Conservation (phyloP, 2,329 filamentous ascomycete genomes). For the Leptographium procerum region DNA sequence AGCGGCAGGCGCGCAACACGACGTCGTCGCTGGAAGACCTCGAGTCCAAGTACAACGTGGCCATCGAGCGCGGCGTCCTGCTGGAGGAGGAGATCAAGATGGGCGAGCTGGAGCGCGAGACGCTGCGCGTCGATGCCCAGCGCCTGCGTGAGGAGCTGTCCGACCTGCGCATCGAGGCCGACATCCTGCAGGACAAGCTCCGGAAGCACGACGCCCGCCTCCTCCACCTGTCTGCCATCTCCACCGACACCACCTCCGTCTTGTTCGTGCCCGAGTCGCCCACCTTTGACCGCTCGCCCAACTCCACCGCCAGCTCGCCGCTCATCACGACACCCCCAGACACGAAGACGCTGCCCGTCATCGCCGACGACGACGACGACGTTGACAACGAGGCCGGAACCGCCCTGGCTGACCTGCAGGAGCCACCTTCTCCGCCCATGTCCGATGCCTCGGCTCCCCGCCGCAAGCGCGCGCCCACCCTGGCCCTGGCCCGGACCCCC, state of each 20-base stretch:
- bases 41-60: constrained; percentile 91
- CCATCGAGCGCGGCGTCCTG: constrained; percentile 84
- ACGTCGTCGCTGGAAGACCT: constrained; percentile 92
- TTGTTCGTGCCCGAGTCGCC: constrained; percentile 57
- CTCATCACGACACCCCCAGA: constrained; percentile 77
- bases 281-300: constrained; percentile 65
- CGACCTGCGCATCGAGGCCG: constrained; percentile 87
- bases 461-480: neutral
- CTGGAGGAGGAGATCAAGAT: constrained; percentile 89
- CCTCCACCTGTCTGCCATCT: constrained; percentile 46
- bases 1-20: constrained; percentile 90
- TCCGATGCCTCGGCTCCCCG: constrained; percentile 64
- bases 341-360: constrained; percentile 46
- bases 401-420: constrained; percentile 54
- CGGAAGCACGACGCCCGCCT: constrained; percentile 55
- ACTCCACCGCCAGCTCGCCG: constrained; percentile 82
- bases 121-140: constrained; percentile 80
- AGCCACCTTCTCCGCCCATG: constrained; percentile 86
- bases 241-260: constrained; percentile 53
- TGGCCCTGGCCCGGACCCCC: constrained; percentile 23
- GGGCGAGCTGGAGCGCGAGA: constrained; percentile 85
- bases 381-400: too few relatives aligned
- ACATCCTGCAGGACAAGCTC: constrained; percentile 89
- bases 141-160: constrained; percentile 81
- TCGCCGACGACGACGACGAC: neutral